Conservation (phyloP, 768 basidiomycete genomes). For the Phanerochaete carnosa region DNA sequence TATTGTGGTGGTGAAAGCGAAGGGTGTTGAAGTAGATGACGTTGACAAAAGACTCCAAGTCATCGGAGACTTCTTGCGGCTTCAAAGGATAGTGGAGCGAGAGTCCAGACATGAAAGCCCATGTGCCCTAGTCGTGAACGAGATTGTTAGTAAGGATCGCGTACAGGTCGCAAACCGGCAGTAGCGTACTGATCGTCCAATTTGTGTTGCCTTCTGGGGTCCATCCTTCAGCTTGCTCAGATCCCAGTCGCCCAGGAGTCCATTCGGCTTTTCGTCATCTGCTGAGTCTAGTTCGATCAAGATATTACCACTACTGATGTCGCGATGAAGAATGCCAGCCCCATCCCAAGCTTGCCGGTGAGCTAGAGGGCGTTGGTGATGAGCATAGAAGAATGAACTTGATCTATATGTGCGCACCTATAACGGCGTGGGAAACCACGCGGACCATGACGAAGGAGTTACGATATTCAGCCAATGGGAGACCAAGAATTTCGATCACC, state of each 20-base stretch:
- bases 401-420: background rate
- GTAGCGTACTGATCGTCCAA: no score
- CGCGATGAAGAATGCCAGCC: background rate
- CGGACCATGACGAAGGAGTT: background rate
- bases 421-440: background rate
- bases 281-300: background rate
- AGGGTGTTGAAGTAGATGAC: background rate
- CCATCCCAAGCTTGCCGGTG: background rate
- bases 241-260: background rate
- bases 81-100: slow-evolving; percentile 6
- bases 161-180: no score
- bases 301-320: background rate
- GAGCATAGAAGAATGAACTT: background rate
- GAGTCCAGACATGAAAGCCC: slow-evolving; percentile 17
- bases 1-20: background rate
- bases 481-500: background rate
- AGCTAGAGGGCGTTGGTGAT: background rate
- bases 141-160: no score
- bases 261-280: background rate
- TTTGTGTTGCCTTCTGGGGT: no score
- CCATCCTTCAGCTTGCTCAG: background rate
- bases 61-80: slow-evolving; percentile 11
- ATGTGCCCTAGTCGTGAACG: slow-evolving; percentile 14
- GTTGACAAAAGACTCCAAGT: slow-evolving; percentile 20
- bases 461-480: background rate